phyloP scores from a whole-genome alignment of 1,284 basidiomycete species.

The Ceratorhiza oryzae-sativae region DNA sequence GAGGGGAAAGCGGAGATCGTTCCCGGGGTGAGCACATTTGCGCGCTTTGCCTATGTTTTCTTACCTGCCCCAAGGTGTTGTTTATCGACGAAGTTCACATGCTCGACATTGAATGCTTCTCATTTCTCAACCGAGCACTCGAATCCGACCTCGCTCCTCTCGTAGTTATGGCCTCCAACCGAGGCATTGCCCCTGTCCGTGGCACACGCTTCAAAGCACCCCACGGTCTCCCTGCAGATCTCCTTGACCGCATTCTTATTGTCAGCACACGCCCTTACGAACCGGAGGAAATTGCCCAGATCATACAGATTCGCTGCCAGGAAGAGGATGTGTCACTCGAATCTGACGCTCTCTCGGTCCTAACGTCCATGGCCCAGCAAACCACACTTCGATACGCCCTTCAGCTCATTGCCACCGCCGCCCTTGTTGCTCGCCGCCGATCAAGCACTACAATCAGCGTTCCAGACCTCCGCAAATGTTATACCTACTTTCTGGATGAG shows the following conservation, averaged over 20 bases:
- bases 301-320: slow-evolving; percentile 91
- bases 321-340: slow-evolving; percentile 95
- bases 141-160: slow-evolving; percentile 93
- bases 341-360: slow-evolving; percentile 73
- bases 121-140: slow-evolving; percentile 95
- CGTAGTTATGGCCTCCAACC: slow-evolving; percentile 98
- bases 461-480: slow-evolving; percentile 83
- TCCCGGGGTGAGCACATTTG: slow-evolving; percentile 74
- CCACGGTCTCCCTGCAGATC: slow-evolving; percentile 95
- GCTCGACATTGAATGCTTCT: slow-evolving; percentile 99
- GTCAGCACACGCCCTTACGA: slow-evolving; percentile 92
- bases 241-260: slow-evolving; percentile 94
- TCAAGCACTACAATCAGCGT: slow-evolving; percentile 80
- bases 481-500: slow-evolving; percentile 94
- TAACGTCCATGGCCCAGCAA: slow-evolving; percentile 85
- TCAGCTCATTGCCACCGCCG: slow-evolving; percentile 90
- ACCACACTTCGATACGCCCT: slow-evolving; percentile 90
- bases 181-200: slow-evolving; percentile 92
- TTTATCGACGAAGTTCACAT: slow-evolving; percentile 98
- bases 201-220: slow-evolving; percentile 95
- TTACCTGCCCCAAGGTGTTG: slow-evolving; percentile 63
- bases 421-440: slow-evolving; percentile 81
- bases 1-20: slow-evolving; percentile 99
- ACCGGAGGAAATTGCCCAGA: slow-evolving; percentile 86
- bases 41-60: not conserved